These are phyloP conservation scores for Microsporum canis DNA, from an alignment of 2,329 filamentous ascomycete genomes.

Conservation along the genomic window DNA sequence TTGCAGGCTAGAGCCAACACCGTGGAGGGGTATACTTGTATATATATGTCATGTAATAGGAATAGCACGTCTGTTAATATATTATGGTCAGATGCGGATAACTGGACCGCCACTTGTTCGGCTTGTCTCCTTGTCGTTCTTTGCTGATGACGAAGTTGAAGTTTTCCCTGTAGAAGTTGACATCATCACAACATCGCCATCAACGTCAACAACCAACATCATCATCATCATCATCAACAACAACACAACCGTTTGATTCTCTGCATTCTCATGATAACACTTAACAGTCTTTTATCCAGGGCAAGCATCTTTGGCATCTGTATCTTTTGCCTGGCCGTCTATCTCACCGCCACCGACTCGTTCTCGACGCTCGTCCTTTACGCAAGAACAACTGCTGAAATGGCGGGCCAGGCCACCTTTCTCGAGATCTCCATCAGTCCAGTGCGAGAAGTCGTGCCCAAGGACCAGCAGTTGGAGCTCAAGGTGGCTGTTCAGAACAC, in stretches of 20 bases:
- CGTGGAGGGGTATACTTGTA: too few relatives aligned
- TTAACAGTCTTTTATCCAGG: neutral
- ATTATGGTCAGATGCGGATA: neutral
- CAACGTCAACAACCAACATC: neutral
- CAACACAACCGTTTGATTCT: neutral
- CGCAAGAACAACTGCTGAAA: neutral
- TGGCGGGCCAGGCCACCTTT: conserved; percentile 3
- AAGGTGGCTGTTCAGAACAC: conserved; percentile 23
- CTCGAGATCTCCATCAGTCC: conserved; percentile 15
- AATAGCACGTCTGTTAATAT: neutral
- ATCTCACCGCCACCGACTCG: neutral
- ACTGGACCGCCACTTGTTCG: neutral
- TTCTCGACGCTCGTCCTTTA: neutral
- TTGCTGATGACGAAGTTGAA: neutral
- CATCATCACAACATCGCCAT: neutral
- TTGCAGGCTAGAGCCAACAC: neutral
- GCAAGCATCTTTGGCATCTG: conserved; percentile 1
- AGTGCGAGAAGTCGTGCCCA: conserved; percentile 13
- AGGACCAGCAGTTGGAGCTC: conserved; percentile 13
- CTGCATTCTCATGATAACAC: neutral
- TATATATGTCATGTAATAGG: too few relatives aligned
- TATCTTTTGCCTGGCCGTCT: conserved; percentile 2
- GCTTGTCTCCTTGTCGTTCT: neutral
- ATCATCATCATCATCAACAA: neutral
- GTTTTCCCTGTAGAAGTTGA: neutral